Percentiles rank a stretch among this genome's conserved stretches.
These are phyloP conservation scores for Hemisphaericaspora lyxosophila DNA, from an alignment of 1,139 yeast genomes.

Conservation along the genomic window DNA sequence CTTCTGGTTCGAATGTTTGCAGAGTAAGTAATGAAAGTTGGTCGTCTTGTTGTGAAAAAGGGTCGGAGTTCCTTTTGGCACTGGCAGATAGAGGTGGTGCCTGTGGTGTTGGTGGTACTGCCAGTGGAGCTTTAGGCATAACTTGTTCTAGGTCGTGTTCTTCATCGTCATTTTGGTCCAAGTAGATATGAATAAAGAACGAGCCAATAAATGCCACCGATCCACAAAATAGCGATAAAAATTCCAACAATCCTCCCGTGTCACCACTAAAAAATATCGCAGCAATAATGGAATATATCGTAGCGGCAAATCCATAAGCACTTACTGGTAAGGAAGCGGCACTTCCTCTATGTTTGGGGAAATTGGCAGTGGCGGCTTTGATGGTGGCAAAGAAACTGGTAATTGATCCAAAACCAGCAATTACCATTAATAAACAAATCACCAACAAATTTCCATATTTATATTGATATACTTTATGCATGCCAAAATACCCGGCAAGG, in stretches of 20 bases:
- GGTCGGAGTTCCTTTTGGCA: neutral
- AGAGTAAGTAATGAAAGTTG: conserved; percentile 11
- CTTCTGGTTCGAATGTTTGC: conserved; percentile 7
- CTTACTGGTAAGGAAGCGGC: conserved; percentile 68
- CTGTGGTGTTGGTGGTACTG: neutral
- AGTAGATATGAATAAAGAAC: conserved; percentile 36
- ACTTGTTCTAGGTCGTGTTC: conserved; percentile 12
- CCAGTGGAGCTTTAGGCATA: neutral
- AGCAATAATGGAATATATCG: conserved; percentile 44
- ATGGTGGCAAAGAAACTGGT: conserved; percentile 63
- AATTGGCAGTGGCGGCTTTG: conserved; percentile 68
- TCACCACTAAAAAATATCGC: conserved; percentile 44
- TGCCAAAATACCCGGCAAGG: conserved; percentile 39
- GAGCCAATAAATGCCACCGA: conserved; percentile 36
- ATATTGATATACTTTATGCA: conserved; percentile 31
- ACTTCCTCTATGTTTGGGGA: conserved; percentile 67
- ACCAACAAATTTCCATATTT: conserved; percentile 23
- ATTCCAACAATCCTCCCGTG: conserved; percentile 40
- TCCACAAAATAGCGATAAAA: conserved; percentile 41
- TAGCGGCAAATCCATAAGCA: conserved; percentile 53
- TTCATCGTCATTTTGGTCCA: conserved; percentile 20
- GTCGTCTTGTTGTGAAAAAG: conserved; percentile 5
- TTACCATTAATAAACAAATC: conserved; percentile 40
- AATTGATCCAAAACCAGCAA: conserved; percentile 66
- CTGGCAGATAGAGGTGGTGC: conserved; percentile 4